These are phyloP conservation scores for Sugiyamaella sp. DNA, from an alignment of 1,139 yeast genomes.

Conservation along the genomic window DNA sequence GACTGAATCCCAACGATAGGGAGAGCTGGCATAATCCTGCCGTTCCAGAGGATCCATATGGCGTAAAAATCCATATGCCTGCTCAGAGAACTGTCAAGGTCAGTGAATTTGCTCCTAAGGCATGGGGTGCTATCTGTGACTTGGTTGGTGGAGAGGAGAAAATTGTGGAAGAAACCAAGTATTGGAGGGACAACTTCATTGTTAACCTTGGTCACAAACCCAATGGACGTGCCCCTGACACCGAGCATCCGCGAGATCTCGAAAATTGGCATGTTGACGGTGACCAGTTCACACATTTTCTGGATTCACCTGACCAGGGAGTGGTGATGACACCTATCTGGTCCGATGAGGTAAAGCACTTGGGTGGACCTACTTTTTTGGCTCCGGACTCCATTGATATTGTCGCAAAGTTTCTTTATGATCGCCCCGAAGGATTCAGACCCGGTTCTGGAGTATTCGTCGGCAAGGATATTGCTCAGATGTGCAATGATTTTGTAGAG, in stretches of 20 bases:
- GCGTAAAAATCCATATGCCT: slow-evolving; percentile 22
- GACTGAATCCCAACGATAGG: slow-evolving; percentile 21
- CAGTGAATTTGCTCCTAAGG: slow-evolving; percentile 23
- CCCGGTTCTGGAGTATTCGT: slow-evolving; percentile 12
- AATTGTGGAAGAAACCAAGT: slow-evolving; percentile 18
- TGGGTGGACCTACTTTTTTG: slow-evolving; percentile 21
- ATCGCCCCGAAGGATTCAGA: slow-evolving; percentile 19
- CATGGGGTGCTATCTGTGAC: slow-evolving; percentile 24
- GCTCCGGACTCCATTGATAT: slow-evolving; percentile 23
- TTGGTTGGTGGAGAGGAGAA: slow-evolving; percentile 22
- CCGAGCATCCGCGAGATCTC: slow-evolving; percentile 15
- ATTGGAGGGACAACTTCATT: slow-evolving; percentile 23
- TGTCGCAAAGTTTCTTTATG: slow-evolving; percentile 17
- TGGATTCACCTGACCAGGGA: slow-evolving; percentile 24
- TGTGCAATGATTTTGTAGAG: slow-evolving; percentile 22
- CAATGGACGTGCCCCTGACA: slow-evolving; percentile 2
- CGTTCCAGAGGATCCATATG: slow-evolving; percentile 19
- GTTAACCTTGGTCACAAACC: slow-evolving; percentile 22
- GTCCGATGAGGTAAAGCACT: slow-evolving; percentile 20
- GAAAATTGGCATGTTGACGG: slow-evolving; percentile 25
- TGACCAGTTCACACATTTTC: slow-evolving; percentile 21
- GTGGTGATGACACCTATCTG: slow-evolving; percentile 21
- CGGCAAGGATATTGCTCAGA: slow-evolving; percentile 7
- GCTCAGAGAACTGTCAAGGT: slow-evolving; percentile 19
- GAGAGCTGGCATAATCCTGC: slow-evolving; percentile 18